Base-by-base conservation (phyloP, 352 stramenopile genomes). In the Thalassiosira exigua region DNA sequence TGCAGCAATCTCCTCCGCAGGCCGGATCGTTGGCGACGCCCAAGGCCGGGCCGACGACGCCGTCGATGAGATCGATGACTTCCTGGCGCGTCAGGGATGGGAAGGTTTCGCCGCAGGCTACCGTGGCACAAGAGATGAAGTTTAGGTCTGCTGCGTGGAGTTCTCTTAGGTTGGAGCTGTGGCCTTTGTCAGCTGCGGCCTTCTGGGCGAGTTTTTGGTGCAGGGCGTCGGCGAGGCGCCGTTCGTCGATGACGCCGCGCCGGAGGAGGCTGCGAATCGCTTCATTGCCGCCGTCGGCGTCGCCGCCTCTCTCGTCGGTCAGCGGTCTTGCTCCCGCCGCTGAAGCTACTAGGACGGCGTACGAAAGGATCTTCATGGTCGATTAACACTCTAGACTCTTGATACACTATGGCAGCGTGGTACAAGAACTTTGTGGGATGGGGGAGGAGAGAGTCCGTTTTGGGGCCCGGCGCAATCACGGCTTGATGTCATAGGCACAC, bases 1-100 rank as follows among this genome's bases (percentile, higher is more conserved):
- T 48, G 39, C 39, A 48, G 39, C 39, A 48, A 48, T 48, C 39
- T 11, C 39, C 39, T 17, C 39, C 39, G n/a, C 39, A 48, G n/a
- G 11, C 39, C 11, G 39, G 39, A 48, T 48, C n/a, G n/a, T 48
- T 48, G 11, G 39, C 39, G n/a, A 48, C n/a, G 11, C 39, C 39
- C n/a, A 48, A 48, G 11, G 39, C 39, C n/a, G 39, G 39, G 11
- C n/a, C 39, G n/a, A 48, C 39, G n/a, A 48, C 39, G n/a, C 11
- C 11, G 39, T 48, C 39, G 39, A 48, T n/a, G 11, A 48, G n/a
- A n/a, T 11, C 39, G n/a, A 48, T 48, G n/a, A 48, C 11, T 48
- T 48, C 39, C n/a, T 48, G 39, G 11, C 39, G 39, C 11, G 39
- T 48, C 11, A 48, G 39, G n/a, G 39, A 48, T 11, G 39, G 39